Evolutionary conservation across 1,284 basidiomycete genomes (phyloP).

Genomic region (Rhodotorula sp.): DNA sequence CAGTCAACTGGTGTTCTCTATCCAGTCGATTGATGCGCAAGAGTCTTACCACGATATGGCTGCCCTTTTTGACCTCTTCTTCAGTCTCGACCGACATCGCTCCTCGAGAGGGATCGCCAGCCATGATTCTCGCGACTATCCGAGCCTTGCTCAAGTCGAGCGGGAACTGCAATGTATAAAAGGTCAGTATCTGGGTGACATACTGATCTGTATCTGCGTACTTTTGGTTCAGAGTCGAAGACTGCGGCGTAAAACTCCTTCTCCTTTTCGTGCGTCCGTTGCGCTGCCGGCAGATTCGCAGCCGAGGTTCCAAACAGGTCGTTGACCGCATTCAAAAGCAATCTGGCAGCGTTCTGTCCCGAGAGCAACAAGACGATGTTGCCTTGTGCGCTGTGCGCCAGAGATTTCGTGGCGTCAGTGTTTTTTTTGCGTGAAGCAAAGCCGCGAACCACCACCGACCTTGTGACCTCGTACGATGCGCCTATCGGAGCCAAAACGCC

Average conservation of each 20-base stretch:
- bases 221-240: conserved; percentile 13
- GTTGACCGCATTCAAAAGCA: conserved; percentile 30
- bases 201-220: background rate
- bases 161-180: background rate
- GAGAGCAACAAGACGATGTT: conserved; percentile 38
- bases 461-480: conserved; percentile 19
- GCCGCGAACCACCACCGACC: conserved; percentile 2
- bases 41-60: conserved; percentile 18
- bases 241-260: conserved; percentile 40
- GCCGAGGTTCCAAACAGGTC: conserved; percentile 10
- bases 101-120: conserved; percentile 34
- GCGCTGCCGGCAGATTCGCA: background rate
- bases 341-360: conserved; percentile 31
- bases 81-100: conserved; percentile 38
- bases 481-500: conserved; percentile 20
- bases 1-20: too few species aligned
- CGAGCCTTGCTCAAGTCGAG: conserved; percentile 21
- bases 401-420: background rate
- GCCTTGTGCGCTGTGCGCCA: conserved; percentile 25
- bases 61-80: conserved; percentile 23
- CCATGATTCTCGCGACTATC: conserved; percentile 35
- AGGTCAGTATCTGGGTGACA: too few species aligned
- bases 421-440: background rate
- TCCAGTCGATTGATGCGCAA: background rate
- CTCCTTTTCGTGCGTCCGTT: conserved; percentile 29